These are phyloP conservation scores for Eucalyptus fibrosa DNA, from an alignment of 345 rosid genomes.

Conservation along the genomic window DNA sequence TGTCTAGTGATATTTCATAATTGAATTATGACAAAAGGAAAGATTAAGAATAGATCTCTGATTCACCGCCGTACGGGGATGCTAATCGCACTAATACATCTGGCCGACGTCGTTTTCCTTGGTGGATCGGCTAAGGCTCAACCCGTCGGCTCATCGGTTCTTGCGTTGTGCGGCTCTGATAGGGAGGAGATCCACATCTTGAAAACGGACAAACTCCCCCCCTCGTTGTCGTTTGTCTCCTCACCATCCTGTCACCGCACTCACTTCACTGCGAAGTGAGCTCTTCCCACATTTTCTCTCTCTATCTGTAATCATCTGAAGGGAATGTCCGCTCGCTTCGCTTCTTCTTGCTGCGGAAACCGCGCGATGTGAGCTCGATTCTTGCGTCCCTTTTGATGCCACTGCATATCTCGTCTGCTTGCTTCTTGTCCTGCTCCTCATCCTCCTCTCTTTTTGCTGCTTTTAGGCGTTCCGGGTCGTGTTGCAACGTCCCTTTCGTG, in stretches of 20 bases:
- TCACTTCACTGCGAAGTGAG: not conserved
- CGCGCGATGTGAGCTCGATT: constrained; percentile 3
- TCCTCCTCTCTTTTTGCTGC: not conserved
- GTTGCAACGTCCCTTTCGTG: not conserved
- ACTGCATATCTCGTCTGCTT: not conserved
- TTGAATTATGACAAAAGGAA: too few relatives aligned
- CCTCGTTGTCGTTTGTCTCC: not conserved
- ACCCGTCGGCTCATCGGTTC: not conserved
- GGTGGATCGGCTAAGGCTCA: not conserved
- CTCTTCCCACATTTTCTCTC: not conserved
- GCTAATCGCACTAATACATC: not conserved
- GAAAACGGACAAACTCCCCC: not conserved
- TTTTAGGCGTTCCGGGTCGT: not conserved
- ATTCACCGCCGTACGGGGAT: not conserved
- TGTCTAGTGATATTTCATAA: too few relatives aligned
- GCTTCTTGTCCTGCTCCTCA: not conserved
- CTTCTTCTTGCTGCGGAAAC: not conserved
- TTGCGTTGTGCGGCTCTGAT: constrained; percentile 15
- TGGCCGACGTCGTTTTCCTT: not conserved
- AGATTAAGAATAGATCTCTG: not conserved
- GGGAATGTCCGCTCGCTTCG: not conserved
- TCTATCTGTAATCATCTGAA: not conserved
- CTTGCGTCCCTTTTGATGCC: not conserved
- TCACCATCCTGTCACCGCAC: not conserved
- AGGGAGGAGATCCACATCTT: not conserved